Base-by-base conservation (phyloP, 2,329 filamentous ascomycete genomes). In the Chrysoporthe cubensis region DNA sequence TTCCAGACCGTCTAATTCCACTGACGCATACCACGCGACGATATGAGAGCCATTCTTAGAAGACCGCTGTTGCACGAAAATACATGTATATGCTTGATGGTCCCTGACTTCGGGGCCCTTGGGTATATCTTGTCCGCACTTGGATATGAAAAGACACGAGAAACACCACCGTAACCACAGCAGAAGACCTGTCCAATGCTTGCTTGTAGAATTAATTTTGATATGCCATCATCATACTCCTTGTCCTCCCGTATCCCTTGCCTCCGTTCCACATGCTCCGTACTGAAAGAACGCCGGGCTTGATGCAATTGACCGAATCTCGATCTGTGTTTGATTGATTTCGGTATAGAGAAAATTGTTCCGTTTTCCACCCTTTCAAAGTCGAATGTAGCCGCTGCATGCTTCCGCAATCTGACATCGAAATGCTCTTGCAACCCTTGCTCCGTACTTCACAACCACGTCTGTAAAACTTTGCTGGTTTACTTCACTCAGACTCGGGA, bases 221-320 rank as follows among this genome's bases (percentile, higher is more conserved):
- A 54, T 5, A 54, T 34, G 50, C 50, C 50, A 21, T 54, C 50
- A 32, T 13, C 26, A 13, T 54, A 34, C 50, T 21, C 50, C 50
- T 54, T 21, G 59, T 44, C 34, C 40, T 58, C 37, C 57, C 44
- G 43, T 59, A 46, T n/a, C 26, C 26, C 56, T 60, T 62, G 48
- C 37, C 21, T 50, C 34, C 16, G n/a, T 42, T 60, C 48, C 46
- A 32, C 18, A 52, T 60, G 32, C 18, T 37, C 59, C 48, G 37
- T 58, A 40, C 16, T 57, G 61, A 58, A 43, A 44, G 14, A 69
- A 69, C 69, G 69, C 67, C 69, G 57, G 58, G 69, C 65, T 67
- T 59, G 62, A 71, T 69, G 68, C 65, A 68, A 68, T 34, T 63
- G 59, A 48, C 43, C 26, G 42, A 32, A 46, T 44, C 16, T 32